phyloP scores from a whole-genome alignment of 257 asterid genomes.

The Cordia subcordata region DNA sequence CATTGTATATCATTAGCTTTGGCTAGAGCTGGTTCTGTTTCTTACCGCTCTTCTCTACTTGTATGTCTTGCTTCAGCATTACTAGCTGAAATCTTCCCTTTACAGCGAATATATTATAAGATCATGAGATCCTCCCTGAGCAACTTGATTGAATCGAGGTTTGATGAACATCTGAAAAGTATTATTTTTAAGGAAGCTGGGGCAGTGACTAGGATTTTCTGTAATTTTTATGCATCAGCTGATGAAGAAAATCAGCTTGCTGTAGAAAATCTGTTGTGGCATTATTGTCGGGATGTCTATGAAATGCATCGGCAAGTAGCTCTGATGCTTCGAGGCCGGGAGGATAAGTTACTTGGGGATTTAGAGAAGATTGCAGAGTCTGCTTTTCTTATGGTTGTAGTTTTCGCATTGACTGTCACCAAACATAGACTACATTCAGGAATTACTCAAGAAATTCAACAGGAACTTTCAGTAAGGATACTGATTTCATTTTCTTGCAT shows the following conservation, averaged over 20 bases:
- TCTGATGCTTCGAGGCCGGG: conserved; percentile 44
- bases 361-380: conserved; percentile 87
- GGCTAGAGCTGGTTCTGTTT: conserved; percentile 64
- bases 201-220: conserved; percentile 64
- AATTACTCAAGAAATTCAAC: conserved; percentile 35
- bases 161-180: conserved; percentile 44
- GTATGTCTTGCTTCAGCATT: conserved; percentile 58
- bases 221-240: conserved; percentile 75
- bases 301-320: conserved; percentile 57
- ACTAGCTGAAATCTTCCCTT: conserved; percentile 70
- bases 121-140: conserved; percentile 36
- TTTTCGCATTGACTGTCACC: conserved; percentile 75
- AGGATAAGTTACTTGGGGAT: conserved; percentile 40
- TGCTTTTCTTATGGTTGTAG: conserved; percentile 91
- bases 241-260: conserved; percentile 41
- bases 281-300: conserved; percentile 67
- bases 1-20: conserved; percentile 69
- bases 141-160: conserved; percentile 20
- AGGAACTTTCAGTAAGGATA: conserved; percentile 57
- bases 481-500: conserved; percentile 82
- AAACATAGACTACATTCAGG: conserved; percentile 51
- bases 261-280: conserved; percentile 75
- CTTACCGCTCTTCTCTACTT: conserved; percentile 49
- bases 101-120: conserved; percentile 44
- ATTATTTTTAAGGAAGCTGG: conserved; percentile 83